Base-by-base conservation (phyloP, 176 grass and related monocot species). In the Neostapfia colusana region DNA sequence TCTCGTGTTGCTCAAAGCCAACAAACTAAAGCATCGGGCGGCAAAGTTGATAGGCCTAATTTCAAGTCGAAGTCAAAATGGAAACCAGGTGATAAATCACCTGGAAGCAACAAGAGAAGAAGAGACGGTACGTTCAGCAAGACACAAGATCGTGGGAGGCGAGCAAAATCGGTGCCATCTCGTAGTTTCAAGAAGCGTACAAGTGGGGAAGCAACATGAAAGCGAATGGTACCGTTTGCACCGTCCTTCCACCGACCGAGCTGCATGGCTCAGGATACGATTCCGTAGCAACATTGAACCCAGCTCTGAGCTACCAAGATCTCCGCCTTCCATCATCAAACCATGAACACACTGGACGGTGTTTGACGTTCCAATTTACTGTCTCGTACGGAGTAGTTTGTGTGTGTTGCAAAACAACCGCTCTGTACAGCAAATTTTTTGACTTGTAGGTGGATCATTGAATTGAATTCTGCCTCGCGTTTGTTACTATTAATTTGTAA, bases 111-210 rank as follows among this genome's bases (percentile, higher is more conserved):
- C 44, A 74, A 41, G 40, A 51, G 63, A 23, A 59, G 53, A 0
- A 55, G 68, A 65, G 65, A 8, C 0, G 72, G 72, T 1, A 39
- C 2, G 10, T 73, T 76, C 67, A 43, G 41, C 21, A 86, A 74
- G 69, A 43, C 13, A 0, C 79, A 40, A 42, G 67, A 69, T 54
- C 64, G 48, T 14, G 53, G 51, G 14, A 18, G 4, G 18, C 28
- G 48, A 50, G 51, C 54, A 25, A n/a, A n/a, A n/a, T 26, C 70
- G 10, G 28, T 15, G 37, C 70, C 20, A 1, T 60, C 80, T 58
- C 21, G 67, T 61, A 43, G 46, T 61, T 90, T 82, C 84, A 80
- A 86, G 70, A 90, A 86, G 76, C 43, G 15, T 46, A 70, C 42
- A 64, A 70, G 27, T 10, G 67, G 37, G 8, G 57, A 20, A 0